phyloP scores from a whole-genome alignment of 1,284 basidiomycete species.

The Puccinia polysora region DNA sequence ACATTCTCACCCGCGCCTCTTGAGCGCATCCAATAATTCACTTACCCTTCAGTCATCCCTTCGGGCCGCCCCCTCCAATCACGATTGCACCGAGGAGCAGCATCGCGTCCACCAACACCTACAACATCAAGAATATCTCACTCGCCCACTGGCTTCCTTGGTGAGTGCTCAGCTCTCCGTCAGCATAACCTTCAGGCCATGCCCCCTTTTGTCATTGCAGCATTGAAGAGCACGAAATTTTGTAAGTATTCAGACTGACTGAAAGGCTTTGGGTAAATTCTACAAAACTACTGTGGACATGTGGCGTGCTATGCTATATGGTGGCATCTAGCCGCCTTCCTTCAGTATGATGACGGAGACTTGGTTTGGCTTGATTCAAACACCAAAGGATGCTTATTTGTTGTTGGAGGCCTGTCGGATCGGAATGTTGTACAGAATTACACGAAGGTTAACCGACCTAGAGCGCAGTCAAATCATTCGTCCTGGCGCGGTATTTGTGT shows the following conservation, averaged over 20 bases:
- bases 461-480: slow-evolving; percentile 48
- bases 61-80: slow-evolving; percentile 1
- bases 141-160: slow-evolving; percentile 25
- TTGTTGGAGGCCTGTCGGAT: slow-evolving; percentile 48
- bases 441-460: slow-evolving; percentile 48
- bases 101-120: slow-evolving; percentile 2
- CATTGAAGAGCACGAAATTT: background rate
- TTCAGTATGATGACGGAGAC: slow-evolving; percentile 46
- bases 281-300: slow-evolving; percentile 5
- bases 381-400: slow-evolving; percentile 47
- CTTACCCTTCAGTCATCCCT: slow-evolving; percentile 10
- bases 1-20: slow-evolving; percentile 14
- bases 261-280: background rate
- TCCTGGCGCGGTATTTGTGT: slow-evolving; percentile 49
- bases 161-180: slow-evolving; percentile 9
- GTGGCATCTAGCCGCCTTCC: slow-evolving; percentile 15
- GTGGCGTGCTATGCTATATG: background rate
- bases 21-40: slow-evolving; percentile 6
- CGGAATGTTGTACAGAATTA: slow-evolving; percentile 48
- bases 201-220: background rate
- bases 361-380: slow-evolving; percentile 48
- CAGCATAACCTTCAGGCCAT: background rate
- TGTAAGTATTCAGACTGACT: background rate
- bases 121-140: slow-evolving; percentile 20
- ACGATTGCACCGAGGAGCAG: slow-evolving; percentile 11